These are phyloP conservation scores for Flaveria robusta DNA, from an alignment of 129 eudicot species.

Conservation along the genomic window DNA sequence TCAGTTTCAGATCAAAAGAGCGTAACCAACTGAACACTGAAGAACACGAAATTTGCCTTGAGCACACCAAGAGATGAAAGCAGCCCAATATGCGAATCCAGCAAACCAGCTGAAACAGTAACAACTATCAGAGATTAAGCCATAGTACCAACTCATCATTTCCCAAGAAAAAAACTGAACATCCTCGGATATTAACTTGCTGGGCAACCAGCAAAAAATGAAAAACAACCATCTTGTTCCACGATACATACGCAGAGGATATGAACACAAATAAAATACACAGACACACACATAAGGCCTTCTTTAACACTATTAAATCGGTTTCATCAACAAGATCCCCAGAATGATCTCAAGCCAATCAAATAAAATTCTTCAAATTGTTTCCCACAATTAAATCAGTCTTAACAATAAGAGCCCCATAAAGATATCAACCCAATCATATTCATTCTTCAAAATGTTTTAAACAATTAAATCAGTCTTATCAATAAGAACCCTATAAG, in stretches of 20 bases:
- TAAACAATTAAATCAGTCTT: too few species aligned
- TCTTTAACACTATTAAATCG: neutral
- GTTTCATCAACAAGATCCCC: neutral
- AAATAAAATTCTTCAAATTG: neutral
- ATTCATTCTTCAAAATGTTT: too few species aligned
- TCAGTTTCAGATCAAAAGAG: slow-evolving; percentile 7
- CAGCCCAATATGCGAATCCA: neutral
- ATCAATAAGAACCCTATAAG: neutral
- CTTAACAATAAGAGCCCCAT: too few species aligned
- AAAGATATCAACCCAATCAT: too few species aligned
- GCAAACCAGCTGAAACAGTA: slow-evolving; percentile 26
- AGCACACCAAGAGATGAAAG: neutral
- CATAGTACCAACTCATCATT: slow-evolving; percentile 2
- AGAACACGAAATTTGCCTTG: slow-evolving; percentile 3
- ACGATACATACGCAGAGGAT: neutral
- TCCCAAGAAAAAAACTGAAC: neutral
- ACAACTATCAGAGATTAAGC: slow-evolving; percentile 17
- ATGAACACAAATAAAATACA: neutral
- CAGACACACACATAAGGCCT: neutral
- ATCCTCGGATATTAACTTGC: neutral
- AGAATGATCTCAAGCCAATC: neutral
- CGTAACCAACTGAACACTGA: slow-evolving; percentile 17
- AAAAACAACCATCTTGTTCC: neutral
- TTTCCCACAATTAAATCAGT: neutral
- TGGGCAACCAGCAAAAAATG: neutral